Percentiles rank a stretch among this genome's conserved stretches.
Conservation (phyloP, 1,284 basidiomycete genomes). For the Cryptococcus sp. region DNA sequence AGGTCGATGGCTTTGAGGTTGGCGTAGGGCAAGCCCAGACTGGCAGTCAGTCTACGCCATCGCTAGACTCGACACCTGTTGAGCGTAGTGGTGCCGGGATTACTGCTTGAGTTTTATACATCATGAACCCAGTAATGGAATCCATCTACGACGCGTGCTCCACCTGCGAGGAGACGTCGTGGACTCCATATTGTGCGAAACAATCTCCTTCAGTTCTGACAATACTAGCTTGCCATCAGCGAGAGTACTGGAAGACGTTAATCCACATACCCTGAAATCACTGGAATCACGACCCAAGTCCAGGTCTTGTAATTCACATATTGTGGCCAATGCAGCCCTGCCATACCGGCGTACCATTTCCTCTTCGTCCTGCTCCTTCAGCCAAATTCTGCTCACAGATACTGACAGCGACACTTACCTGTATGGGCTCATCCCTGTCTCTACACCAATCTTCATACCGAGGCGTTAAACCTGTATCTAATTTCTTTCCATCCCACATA, state of each 20-base stretch:
- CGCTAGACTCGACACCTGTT: background rate
- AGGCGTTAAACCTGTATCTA: slow-evolving; percentile 4
- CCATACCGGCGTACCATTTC: too few relatives aligned
- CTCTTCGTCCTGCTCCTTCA: background rate
- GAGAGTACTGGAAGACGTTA: background rate
- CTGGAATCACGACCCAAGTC: background rate
- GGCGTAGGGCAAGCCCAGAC: slow-evolving; percentile 13
- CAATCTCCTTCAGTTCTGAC: background rate
- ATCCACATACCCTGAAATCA: background rate
- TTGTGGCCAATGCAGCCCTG: background rate
- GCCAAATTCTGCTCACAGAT: background rate
- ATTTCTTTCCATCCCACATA: slow-evolving; percentile 1
- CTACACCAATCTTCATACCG: slow-evolving; percentile 2
- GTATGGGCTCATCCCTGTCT: background rate
- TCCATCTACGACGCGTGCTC: background rate
- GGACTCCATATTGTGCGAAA: background rate
- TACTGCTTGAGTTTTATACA: background rate
- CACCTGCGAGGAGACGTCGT: background rate
- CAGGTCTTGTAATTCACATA: background rate
- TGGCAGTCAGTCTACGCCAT: background rate
- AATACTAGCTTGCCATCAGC: background rate
- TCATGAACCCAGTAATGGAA: background rate
- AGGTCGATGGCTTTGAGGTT: slow-evolving; percentile 22
- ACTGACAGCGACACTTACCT: slow-evolving; percentile 4
- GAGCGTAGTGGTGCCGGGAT: background rate